Base-by-base conservation (phyloP, 2,329 filamentous ascomycete genomes). In the Neofusicoccum ribis region DNA sequence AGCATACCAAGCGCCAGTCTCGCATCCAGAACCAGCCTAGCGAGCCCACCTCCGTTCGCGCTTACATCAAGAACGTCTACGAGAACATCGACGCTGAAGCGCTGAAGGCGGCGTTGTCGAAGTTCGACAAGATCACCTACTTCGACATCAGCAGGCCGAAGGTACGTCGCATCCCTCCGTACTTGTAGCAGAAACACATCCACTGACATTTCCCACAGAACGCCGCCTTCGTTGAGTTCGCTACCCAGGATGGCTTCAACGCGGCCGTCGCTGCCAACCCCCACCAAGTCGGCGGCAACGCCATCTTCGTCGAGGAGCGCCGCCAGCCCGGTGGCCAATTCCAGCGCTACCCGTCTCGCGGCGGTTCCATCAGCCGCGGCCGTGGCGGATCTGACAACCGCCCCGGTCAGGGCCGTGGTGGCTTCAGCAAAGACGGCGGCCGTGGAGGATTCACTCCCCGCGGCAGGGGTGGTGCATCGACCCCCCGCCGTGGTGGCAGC, bases 171-270 rank as follows among this genome's bases (percentile, higher is more conserved):
- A 12, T 3, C 31, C 27, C 34, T 11, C 3, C 3, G 4, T 8
- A 6, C 9, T 7, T 20, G 11, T n/a, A 12, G 3, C 37, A 6
- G 11, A 11, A 14, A 15, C 2, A 20, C 3, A 20, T 23, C 39
- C 31, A 20, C 71, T 77, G 68, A 76, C 11, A 27, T 7, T n/a
- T 4, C 8, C 43, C 34, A 34, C 75, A 96, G 94, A 97, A 95
- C 85, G 97, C 93, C 74, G 95, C 95, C 31, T 98, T 98, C 75
- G 92, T 97, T 67, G 95, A 99, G 78, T 99, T 95, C 79, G 90
- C 89, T 74, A 91, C 89, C 52, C 76, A 87, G 23, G 88, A 93
- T 64, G 92, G 88, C 52, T 97, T 96, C 80, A 86, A 92, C 77
- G 90, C 91, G 68, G 95, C 95, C 49, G 85, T 92, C 43, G 86